phyloP scores from a whole-genome alignment of 225 moss, liverwort and hornwort species.

The Climacium dendroides region DNA sequence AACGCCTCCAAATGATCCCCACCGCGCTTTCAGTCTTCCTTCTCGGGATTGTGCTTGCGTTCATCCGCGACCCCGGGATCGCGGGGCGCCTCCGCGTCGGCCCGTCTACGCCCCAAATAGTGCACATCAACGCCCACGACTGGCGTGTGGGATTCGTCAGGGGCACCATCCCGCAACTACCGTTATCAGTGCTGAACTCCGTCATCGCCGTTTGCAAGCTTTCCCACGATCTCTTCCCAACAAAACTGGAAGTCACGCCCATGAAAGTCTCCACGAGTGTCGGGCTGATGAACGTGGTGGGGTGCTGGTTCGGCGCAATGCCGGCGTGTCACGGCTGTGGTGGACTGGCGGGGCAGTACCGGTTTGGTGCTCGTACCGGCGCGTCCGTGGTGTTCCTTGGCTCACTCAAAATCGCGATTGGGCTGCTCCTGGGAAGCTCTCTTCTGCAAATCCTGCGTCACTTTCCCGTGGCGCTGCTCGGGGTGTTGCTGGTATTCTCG shows the following conservation, averaged over 20 bases:
- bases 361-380: slow-evolving; percentile 70
- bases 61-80: slow-evolving; percentile 41
- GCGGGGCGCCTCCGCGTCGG: slow-evolving; percentile 32
- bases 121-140: slow-evolving; percentile 42
- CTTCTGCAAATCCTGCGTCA: slow-evolving; percentile 33
- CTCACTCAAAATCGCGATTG: slow-evolving; percentile 31
- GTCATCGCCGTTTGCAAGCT: slow-evolving; percentile 80
- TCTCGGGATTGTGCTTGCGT: slow-evolving; percentile 55
- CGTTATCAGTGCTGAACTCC: slow-evolving; percentile 63
- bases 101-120: slow-evolving; percentile 35
- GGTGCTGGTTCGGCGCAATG: slow-evolving; percentile 91
- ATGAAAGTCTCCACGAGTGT: slow-evolving; percentile 52
- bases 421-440: slow-evolving; percentile 58
- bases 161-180: slow-evolving; percentile 73
- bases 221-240: slow-evolving; percentile 71
- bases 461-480: slow-evolving; percentile 65
- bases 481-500: slow-evolving; percentile 61
- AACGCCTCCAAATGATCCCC: slow-evolving; percentile 29
- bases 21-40: slow-evolving; percentile 60
- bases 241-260: slow-evolving; percentile 40
- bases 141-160: slow-evolving; percentile 70
- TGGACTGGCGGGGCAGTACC: slow-evolving; percentile 82
- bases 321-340: slow-evolving; percentile 86
- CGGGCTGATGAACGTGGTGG: slow-evolving; percentile 79
- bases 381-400: slow-evolving; percentile 71